These are phyloP conservation scores for Letharia columbiana DNA, from an alignment of 495 filamentous ascomycete species.

Conservation along the genomic window DNA sequence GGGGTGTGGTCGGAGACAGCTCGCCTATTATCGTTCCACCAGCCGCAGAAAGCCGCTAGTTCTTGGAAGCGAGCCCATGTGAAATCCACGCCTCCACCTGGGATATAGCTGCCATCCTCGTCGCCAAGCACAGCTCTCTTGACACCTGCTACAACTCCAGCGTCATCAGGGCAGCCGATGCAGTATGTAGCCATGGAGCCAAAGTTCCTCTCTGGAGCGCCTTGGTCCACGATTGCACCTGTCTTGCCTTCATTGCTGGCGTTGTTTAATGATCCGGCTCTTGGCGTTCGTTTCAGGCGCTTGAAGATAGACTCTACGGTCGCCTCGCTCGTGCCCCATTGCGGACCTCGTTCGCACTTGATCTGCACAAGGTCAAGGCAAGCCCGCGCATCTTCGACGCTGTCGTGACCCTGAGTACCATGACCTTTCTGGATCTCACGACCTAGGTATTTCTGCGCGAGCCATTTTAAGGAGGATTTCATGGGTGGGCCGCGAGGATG, in stretches of 20 bases:
- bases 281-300: conserved; percentile 55
- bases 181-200: conserved; percentile 61
- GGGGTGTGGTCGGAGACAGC: conserved; percentile 27
- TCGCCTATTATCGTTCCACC: conserved; percentile 53
- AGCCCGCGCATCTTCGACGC: conserved; percentile 81
- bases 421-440: conserved; percentile 80
- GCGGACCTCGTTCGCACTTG: conserved; percentile 85
- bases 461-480: conserved; percentile 62
- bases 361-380: conserved; percentile 87
- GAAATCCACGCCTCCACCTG: conserved; percentile 70
- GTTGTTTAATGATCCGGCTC: conserved; percentile 38
- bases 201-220: conserved; percentile 63
- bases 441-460: conserved; percentile 56
- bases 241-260: conserved; percentile 48
- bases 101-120: conserved; percentile 50
- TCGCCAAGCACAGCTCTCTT: conserved; percentile 62
- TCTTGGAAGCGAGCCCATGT: conserved; percentile 82
- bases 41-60: conserved; percentile 71
- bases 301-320: conserved; percentile 81
- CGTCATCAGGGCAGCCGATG: conserved; percentile 67
- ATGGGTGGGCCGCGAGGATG: conserved; percentile 65
- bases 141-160: conserved; percentile 63
- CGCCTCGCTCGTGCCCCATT: conserved; percentile 68
- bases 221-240: conserved; percentile 84
- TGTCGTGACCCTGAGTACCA: conserved; percentile 67